Base-by-base conservation (phyloP, 345 rosid species). In the Ceriops decandra region DNA sequence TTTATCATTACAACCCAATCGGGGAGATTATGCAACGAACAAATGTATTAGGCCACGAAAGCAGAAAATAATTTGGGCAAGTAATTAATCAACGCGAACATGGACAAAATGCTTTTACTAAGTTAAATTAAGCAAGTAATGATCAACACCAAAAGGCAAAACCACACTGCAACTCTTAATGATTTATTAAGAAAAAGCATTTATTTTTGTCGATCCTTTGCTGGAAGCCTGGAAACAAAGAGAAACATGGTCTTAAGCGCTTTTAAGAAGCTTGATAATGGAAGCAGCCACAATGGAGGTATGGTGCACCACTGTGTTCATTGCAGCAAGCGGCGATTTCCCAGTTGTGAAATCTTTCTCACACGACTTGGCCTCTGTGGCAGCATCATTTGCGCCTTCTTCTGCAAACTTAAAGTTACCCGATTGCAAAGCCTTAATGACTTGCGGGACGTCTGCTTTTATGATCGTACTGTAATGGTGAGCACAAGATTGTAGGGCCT, bases 301-400 rank as follows among this genome's bases (percentile, higher is more conserved):
- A 53, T 79, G 77, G 54, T 75, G 82, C 28, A 75, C 79, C 11
- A 16, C 62, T 31, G 31, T 68, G 46, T 75, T 79, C 77, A 65
- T 71, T 1, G 72, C 63, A 13, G 79, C 58, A 2, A 79, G 4
- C 0, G 79, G 74, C 7, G 79, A 68, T 53, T 57, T 57, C 7
- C 60, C 31, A 2, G 47, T 11, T 1, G 38, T 31, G 47, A 79
- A 75, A 20, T 66, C 82, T 36, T 68, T 61, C 33, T 75, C 79
- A 52, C 82, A 79, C 3, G 74, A 64, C 59, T 53, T 64, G 51
- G 77, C 82, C 77, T 75, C 82, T 0, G 36, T 4, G 20, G 79
- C 82, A 53, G 67, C 77, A 49, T 68, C 77, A 32, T 56, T 20
- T 1, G 77, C 28, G 10, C 77, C 77, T 72, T 35, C 46, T 60